phyloP scores from a whole-genome alignment of 768 basidiomycete species.

The Hysterangium stoloniferum region DNA sequence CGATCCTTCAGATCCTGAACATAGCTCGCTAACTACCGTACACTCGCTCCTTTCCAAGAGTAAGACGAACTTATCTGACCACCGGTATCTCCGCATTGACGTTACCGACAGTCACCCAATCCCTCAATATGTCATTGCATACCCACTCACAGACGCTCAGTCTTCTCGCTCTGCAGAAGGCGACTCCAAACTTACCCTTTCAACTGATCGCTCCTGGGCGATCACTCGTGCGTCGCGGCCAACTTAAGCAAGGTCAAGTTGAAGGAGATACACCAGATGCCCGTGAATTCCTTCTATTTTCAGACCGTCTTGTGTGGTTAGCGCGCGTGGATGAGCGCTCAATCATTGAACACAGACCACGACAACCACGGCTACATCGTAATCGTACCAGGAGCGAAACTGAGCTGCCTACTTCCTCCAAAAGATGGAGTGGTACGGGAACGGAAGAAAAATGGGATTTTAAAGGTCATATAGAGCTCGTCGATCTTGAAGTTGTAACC shows the following conservation, averaged over 20 bases:
- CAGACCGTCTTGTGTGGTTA: constrained; percentile 76
- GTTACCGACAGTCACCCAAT: constrained; percentile 51
- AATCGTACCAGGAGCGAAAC: constrained; percentile 56
- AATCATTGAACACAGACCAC: neutral
- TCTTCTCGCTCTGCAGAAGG: constrained; percentile 71
- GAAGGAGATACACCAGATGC: constrained; percentile 31
- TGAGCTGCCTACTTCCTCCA: constrained; percentile 32
- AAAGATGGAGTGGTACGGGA: constrained; percentile 19
- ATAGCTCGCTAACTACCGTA: constrained; percentile 49
- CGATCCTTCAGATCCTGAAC: constrained; percentile 57
- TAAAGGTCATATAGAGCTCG: constrained; percentile 59
- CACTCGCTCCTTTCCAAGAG: constrained; percentile 70
- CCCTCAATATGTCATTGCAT: constrained; percentile 72
- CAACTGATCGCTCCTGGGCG: constrained; percentile 77
- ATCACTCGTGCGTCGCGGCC: constrained; percentile 61
- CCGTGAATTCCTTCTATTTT: constrained; percentile 74
- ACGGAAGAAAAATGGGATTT: constrained; percentile 65
- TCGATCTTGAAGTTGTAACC: constrained; percentile 73
- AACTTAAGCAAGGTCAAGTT: constrained; percentile 37
- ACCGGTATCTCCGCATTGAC: constrained; percentile 11
- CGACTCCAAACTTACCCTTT: constrained; percentile 68
- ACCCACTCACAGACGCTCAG: constrained; percentile 69
- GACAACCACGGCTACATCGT: constrained; percentile 31
- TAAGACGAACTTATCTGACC: constrained; percentile 25
- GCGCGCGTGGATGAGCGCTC: constrained; percentile 39